Evolutionary conservation across 257 asterid genomes (phyloP).

Genomic region (Plectranthus barbatus): DNA sequence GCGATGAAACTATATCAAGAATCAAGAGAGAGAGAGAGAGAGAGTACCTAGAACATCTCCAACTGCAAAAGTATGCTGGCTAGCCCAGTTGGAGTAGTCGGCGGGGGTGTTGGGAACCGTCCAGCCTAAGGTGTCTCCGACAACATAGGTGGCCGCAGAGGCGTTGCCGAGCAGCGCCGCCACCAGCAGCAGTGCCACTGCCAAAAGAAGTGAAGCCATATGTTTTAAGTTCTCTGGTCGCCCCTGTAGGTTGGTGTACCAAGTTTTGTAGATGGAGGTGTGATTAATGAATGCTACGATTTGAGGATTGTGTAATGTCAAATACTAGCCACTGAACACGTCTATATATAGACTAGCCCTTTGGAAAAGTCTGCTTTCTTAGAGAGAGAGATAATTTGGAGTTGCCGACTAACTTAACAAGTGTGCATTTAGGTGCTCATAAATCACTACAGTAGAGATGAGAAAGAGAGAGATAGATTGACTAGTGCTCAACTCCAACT

Average conservation of each 20-base stretch:
- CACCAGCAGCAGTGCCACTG: slow-evolving; percentile 2
- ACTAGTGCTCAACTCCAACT: neutral
- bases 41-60: slow-evolving; percentile 47
- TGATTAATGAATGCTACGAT: neutral
- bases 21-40: neutral
- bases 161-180: slow-evolving; percentile 26
- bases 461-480: neutral
- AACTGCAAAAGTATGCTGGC: slow-evolving; percentile 25
- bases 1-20: too few species aligned
- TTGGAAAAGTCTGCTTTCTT: neutral
- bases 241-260: slow-evolving; percentile 14
- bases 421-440: neutral
- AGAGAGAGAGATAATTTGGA: slow-evolving; percentile 3
- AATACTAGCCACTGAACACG: neutral
- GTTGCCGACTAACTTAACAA: slow-evolving; percentile 9
- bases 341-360: slow-evolving; percentile 9
- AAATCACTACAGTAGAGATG: neutral
- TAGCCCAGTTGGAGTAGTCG: slow-evolving; percentile 38
- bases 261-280: neutral
- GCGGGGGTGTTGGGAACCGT: slow-evolving; percentile 24
- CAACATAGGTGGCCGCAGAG: slow-evolving; percentile 37
- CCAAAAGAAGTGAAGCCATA: slow-evolving; percentile 19
- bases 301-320: neutral
- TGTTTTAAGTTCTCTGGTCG: slow-evolving; percentile 29
- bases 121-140: slow-evolving; percentile 56